These are phyloP conservation scores for Coemansia sp. DNA, from an alignment of 192 early-diverging fungal genomes.

Conservation along the genomic window DNA sequence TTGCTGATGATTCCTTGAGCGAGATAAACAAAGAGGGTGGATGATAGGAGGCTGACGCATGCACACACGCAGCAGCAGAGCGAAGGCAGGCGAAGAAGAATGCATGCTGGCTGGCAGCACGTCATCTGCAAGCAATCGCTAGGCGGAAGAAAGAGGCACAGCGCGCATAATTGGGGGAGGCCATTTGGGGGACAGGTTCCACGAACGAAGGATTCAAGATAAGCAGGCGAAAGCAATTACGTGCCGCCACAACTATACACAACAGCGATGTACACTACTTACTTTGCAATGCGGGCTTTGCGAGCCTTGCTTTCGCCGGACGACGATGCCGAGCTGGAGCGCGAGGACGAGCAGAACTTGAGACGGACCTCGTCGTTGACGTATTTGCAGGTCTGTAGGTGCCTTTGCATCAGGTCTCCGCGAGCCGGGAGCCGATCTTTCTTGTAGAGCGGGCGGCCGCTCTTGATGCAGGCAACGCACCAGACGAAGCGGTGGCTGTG, in stretches of 20 bases:
- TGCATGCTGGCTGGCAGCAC: background rate
- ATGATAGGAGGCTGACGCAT: background rate
- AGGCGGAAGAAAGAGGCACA: background rate
- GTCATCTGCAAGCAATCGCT: constrained; percentile 5
- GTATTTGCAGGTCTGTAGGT: constrained; percentile 43
- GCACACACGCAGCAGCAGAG: background rate
- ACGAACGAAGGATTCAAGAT: too few relatives aligned
- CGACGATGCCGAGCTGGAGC: constrained; percentile 51
- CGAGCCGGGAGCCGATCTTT: constrained; percentile 50
- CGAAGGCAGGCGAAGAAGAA: background rate
- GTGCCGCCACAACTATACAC: too few relatives aligned
- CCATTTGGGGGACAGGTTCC: background rate
- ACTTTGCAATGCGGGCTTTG: constrained; percentile 43
- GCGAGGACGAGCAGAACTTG: constrained; percentile 35
- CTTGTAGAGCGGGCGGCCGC: constrained; percentile 43
- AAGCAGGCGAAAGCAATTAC: too few relatives aligned
- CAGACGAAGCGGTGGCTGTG: constrained; percentile 55
- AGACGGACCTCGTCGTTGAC: constrained; percentile 40
- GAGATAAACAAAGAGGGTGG: background rate
- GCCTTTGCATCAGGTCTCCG: constrained; percentile 54
- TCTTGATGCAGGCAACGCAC: constrained; percentile 56
- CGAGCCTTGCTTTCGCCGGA: constrained; percentile 33
- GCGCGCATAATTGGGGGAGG: background rate
- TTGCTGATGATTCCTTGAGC: background rate
- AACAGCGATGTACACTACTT: constrained; percentile 14